A percentile compares a stretch with the other conserved stretches of the same genome.
Evolutionary conservation across 208 protist genomes (phyloP).

Genomic region (Trypanosoma lewisi): DNA sequence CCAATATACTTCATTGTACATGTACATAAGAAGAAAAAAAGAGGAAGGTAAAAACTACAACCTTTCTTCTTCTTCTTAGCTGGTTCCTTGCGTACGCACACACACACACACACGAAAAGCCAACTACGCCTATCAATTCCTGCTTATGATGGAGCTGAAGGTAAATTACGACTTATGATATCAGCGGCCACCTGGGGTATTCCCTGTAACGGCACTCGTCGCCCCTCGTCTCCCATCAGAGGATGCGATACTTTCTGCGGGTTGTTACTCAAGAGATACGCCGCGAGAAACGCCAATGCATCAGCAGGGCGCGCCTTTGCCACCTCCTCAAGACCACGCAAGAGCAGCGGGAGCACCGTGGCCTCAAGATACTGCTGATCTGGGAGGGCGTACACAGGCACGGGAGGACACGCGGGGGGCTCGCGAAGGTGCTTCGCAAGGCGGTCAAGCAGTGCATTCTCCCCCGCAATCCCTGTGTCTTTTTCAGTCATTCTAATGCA

Average conservation of each 20-base stretch:
- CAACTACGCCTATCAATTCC: neutral
- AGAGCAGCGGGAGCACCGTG: conserved; percentile 71
- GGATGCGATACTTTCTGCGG: conserved; percentile 49
- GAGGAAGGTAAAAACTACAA: neutral
- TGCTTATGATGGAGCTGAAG: neutral
- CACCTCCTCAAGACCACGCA: conserved; percentile 79
- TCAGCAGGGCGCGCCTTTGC: conserved; percentile 58
- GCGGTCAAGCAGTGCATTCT: conserved; percentile 12
- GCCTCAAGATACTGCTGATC: conserved; percentile 76
- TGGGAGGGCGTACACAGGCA: conserved; percentile 71
- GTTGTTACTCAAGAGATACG: conserved; percentile 83
- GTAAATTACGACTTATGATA: conserved; percentile 5
- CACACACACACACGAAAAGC: neutral
- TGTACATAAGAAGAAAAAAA: conserved; percentile 7
- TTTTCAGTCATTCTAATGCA: neutral
- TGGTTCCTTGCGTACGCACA: neutral
- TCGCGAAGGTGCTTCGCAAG: conserved; percentile 23
- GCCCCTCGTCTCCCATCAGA: conserved; percentile 29
- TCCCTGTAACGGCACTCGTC: conserved; percentile 36
- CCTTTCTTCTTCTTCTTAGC: neutral
- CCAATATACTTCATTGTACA: conserved; percentile 14
- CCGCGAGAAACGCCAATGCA: conserved; percentile 79
- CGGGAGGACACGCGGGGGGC: conserved; percentile 3
- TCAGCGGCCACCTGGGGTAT: conserved; percentile 30
- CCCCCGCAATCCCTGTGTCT: neutral